Evolutionary conservation across 2,329 filamentous ascomycete species (phyloP).

Genomic region (Aspergillus spinulosporus): DNA sequence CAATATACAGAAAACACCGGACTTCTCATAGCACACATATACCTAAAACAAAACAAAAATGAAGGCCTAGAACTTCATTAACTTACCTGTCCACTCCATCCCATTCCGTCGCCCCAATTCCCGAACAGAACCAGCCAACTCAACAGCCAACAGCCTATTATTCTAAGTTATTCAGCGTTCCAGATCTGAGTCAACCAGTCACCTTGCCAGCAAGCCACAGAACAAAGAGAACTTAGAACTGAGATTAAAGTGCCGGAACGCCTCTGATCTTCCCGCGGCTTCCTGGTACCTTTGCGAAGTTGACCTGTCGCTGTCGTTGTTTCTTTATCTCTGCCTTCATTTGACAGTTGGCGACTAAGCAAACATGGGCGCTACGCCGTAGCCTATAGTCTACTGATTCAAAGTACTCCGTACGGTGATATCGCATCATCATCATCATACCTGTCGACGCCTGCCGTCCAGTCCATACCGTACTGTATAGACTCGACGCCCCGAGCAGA

Average conservation of each 20-base stretch:
- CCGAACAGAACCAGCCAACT: background rate
- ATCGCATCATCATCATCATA: too few species aligned
- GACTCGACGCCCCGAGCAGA: background rate
- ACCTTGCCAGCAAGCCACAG: background rate
- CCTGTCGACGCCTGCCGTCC: too few species aligned
- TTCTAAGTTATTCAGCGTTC: background rate
- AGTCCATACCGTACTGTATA: background rate
- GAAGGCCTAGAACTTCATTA: background rate
- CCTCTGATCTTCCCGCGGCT: background rate
- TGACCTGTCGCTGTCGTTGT: background rate
- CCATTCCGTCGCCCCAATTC: background rate
- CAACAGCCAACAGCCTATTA: background rate
- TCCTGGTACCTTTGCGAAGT: slow-evolving; percentile 3
- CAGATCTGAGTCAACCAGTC: background rate
- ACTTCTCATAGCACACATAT: background rate
- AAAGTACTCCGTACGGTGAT: too few species aligned
- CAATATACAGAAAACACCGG: background rate
- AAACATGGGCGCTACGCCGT: background rate
- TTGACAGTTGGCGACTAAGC: background rate
- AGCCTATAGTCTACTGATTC: background rate
- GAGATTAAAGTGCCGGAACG: background rate
- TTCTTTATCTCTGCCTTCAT: background rate
- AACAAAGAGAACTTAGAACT: background rate
- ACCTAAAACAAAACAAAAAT: background rate
- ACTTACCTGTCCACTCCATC: background rate